Conservation (phyloP, 2,329 filamentous ascomycete species). For the Teratosphaeria viscida region DNA sequence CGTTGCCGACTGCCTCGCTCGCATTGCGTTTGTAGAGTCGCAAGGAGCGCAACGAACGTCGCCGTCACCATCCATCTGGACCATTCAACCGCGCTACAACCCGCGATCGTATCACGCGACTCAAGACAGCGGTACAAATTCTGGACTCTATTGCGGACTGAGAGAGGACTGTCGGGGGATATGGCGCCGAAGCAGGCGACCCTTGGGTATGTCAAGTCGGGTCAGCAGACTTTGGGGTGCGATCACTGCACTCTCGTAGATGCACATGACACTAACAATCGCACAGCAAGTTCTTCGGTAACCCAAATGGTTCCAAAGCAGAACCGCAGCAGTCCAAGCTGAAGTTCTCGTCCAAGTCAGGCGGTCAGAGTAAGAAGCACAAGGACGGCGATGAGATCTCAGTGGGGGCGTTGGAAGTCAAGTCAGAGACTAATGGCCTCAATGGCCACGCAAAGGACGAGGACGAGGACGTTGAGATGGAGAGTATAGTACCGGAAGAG, state of each 20-base stretch:
- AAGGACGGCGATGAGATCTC: conserved; percentile 7
- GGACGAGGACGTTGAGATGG: conserved; percentile 25
- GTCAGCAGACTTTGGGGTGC: conserved; percentile 66
- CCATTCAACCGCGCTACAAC: conserved; percentile 6
- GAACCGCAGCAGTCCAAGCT: conserved; percentile 65
- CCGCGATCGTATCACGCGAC: conserved; percentile 6
- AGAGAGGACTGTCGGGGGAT: conserved; percentile 4
- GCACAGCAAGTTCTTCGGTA: conserved; percentile 73
- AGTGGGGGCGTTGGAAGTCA: conserved; percentile 13
- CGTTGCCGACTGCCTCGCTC: conserved; percentile 10
- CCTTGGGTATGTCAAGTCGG: conserved; percentile 72
- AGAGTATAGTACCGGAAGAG: conserved; percentile 12
- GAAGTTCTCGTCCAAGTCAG: conserved; percentile 48
- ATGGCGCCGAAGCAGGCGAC: conserved; percentile 64
- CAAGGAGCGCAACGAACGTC: conserved; percentile 2
- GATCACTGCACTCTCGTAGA: conserved; percentile 14
- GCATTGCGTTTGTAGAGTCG: conserved; percentile 6
- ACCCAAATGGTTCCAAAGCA: conserved; percentile 48
- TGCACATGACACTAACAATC: not conserved
- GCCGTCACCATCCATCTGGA: conserved; percentile 5
- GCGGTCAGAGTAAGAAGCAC: conserved; percentile 10
- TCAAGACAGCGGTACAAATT: conserved; percentile 3
- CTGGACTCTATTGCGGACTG: conserved; percentile 5
- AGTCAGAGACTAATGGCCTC: conserved; percentile 12
- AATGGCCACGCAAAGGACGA: conserved; percentile 17